These are phyloP conservation scores for Trametes elegans DNA, from an alignment of 768 basidiomycete genomes.

Conservation along the genomic window DNA sequence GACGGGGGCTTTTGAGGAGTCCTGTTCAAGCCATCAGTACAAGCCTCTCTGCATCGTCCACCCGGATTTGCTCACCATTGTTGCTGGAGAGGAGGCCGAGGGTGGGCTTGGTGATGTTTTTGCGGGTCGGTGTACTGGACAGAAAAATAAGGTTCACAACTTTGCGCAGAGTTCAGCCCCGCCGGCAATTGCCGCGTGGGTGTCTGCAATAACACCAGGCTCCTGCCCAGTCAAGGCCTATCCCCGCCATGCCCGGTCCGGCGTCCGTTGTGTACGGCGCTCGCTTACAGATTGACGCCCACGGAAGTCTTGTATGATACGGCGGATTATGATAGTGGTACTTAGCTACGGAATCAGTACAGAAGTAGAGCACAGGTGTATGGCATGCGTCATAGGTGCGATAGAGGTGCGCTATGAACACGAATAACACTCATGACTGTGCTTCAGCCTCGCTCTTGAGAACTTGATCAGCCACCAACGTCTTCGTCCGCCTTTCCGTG, in stretches of 20 bases:
- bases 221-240: not conserved
- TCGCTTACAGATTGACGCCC: not conserved
- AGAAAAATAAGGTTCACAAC: slow-evolving; percentile 32
- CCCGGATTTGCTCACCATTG: slow-evolving; percentile 28
- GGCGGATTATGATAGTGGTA: not conserved
- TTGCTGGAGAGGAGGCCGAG: slow-evolving; percentile 26
- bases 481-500: slow-evolving; percentile 36
- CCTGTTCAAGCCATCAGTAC: slow-evolving; percentile 43
- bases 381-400: no score
- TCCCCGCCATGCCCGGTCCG: not conserved
- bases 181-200: slow-evolving; percentile 24
- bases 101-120: slow-evolving; percentile 28
- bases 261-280: no score
- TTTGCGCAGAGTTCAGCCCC: slow-evolving; percentile 9
- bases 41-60: not conserved
- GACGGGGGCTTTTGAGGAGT: slow-evolving; percentile 87
- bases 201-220: slow-evolving; percentile 1
- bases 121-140: slow-evolving; percentile 28
- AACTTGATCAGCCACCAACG: slow-evolving; percentile 15
- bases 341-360: not conserved
- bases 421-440: not conserved
- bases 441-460: not conserved
- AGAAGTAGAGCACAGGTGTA: not conserved
- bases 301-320: not conserved
- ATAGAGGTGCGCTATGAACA: not conserved